Evolutionary conservation across 768 basidiomycete species (phyloP).

Genomic region (Rhodosporidiobolus sp.): DNA sequence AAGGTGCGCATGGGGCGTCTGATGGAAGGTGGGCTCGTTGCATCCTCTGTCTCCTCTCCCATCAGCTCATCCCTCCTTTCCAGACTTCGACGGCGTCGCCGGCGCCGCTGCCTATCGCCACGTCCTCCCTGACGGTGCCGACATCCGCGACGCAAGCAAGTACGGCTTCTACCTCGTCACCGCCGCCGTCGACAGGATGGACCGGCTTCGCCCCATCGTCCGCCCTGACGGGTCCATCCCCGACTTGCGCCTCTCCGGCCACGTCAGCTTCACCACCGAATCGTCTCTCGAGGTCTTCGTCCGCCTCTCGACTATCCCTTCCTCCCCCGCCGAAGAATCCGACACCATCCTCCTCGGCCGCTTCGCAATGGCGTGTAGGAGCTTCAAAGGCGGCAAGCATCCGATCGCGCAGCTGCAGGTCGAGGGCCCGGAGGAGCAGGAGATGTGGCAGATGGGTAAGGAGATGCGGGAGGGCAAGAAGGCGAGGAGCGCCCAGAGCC

Average conservation of each 20-base stretch:
- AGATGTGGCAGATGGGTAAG: conserved; percentile 39
- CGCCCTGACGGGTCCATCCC: conserved; percentile 32
- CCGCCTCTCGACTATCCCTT: conserved; percentile 36
- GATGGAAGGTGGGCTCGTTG: conserved; percentile 33
- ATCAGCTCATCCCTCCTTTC: no score
- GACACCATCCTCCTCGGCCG: conserved; percentile 41
- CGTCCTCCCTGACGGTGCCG: conserved; percentile 33
- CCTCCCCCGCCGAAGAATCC: conserved; percentile 1
- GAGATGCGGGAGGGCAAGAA: conserved; percentile 41
- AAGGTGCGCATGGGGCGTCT: conserved; percentile 39
- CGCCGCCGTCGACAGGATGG: conserved; percentile 43
- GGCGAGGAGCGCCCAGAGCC: not conserved
- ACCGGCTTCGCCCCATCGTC: conserved; percentile 36
- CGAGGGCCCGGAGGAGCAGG: conserved; percentile 35
- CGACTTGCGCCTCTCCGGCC: conserved; percentile 42
- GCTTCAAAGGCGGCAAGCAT: conserved; percentile 33
- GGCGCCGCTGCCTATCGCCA: conserved; percentile 37
- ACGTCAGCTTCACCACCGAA: conserved; percentile 38
- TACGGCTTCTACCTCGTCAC: conserved; percentile 44
- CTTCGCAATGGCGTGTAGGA: conserved; percentile 44
- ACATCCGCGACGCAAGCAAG: conserved; percentile 21
- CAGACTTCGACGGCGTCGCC: conserved; percentile 31
- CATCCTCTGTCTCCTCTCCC: not conserved
- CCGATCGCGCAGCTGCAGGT: conserved; percentile 33
- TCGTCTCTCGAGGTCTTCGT: conserved; percentile 42